phyloP scores from a whole-genome alignment of 495 filamentous ascomycete species.

The Neurospora sp. region DNA sequence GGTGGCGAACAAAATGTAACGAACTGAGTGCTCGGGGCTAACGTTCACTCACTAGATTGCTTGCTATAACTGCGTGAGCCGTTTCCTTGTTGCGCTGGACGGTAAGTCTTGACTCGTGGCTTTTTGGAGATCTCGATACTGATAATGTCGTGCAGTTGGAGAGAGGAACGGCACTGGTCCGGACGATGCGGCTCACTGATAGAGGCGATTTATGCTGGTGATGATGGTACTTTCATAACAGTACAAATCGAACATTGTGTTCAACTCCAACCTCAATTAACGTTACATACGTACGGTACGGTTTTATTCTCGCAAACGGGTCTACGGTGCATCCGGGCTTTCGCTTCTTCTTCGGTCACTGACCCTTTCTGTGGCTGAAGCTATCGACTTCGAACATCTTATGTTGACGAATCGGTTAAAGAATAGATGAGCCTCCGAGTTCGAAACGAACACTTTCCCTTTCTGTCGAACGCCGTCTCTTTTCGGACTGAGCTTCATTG shows the following conservation, averaged over 20 bases:
- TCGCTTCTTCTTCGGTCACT: not conserved
- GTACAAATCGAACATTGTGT: not conserved
- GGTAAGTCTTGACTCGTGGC: slow-evolving; percentile 37
- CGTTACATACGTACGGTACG: not conserved
- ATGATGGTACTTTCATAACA: not conserved
- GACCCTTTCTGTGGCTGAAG: not conserved
- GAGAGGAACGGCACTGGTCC: slow-evolving; percentile 38
- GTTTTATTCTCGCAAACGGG: not conserved
- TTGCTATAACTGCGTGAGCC: slow-evolving; percentile 80
- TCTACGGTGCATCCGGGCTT: not conserved
- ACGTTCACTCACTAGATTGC: slow-evolving; percentile 31
- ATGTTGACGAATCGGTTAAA: not conserved
- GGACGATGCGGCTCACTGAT: slow-evolving; percentile 20
- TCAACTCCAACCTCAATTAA: not conserved
- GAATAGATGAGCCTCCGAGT: not conserved
- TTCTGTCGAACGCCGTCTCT: not conserved
- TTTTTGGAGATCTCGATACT: not conserved
- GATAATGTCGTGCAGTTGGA: slow-evolving; percentile 28
- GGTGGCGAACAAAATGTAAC: not conserved
- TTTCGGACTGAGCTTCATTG: not conserved
- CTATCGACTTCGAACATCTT: not conserved
- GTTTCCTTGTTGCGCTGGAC: slow-evolving; percentile 76
- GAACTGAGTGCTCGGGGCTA: not conserved
- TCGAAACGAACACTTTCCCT: not conserved
- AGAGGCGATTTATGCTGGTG: not conserved